A percentile compares a stretch with the other conserved stretches of the same genome.
Evolutionary conservation across 495 filamentous ascomycete genomes (phyloP).

Genomic region (Penicillium paradoxum): DNA sequence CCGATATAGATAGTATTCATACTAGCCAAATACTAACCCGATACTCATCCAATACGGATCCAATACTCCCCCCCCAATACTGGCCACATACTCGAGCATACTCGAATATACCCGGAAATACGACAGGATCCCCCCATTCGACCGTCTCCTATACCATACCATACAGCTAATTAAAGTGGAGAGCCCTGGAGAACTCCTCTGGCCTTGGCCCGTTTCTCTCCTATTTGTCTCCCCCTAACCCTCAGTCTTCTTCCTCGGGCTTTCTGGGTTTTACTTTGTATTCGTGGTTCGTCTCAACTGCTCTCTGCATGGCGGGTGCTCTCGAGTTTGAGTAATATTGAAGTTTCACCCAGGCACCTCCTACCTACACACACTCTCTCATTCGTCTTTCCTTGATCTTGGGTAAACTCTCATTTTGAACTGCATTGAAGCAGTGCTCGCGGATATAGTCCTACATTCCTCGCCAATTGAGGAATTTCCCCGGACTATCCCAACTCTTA

Average conservation of each 20-base stretch:
- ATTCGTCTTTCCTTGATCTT: slow-evolving; percentile 3
- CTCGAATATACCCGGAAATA: background rate
- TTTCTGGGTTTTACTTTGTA: background rate
- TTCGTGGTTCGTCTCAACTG: background rate
- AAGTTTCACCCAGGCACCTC: background rate
- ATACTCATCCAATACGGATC: no score
- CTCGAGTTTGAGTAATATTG: slow-evolving; percentile 1
- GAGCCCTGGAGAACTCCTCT: no score
- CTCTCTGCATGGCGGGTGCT: background rate
- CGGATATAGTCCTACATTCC: background rate
- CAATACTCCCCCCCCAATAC: no score
- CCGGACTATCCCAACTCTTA: background rate
- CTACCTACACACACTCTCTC: slow-evolving; percentile 1
- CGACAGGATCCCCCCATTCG: background rate
- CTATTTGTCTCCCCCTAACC: slow-evolving; percentile 13
- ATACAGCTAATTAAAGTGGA: slow-evolving; percentile 8
- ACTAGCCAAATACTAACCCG: no score
- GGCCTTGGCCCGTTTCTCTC: slow-evolving; percentile 18
- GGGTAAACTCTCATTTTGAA: slow-evolving; percentile 8
- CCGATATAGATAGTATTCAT: no score
- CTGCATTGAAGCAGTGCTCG: slow-evolving; percentile 6
- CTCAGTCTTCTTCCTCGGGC: background rate
- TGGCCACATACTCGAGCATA: background rate
- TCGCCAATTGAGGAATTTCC: background rate
- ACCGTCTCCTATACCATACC: background rate